phyloP scores from a whole-genome alignment of 768 basidiomycete species.

The Piloderma croceum region DNA sequence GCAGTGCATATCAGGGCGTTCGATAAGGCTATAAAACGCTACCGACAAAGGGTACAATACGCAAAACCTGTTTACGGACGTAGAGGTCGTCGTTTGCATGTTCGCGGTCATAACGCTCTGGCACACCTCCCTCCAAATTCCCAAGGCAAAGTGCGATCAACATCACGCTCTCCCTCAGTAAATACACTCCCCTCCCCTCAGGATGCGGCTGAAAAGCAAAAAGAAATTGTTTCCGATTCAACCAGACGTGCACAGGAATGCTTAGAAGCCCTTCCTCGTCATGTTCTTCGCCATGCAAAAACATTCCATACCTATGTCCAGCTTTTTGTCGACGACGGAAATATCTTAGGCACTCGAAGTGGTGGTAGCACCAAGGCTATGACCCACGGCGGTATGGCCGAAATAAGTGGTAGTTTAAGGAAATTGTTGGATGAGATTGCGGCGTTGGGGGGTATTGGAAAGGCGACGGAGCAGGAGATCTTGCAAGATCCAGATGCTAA shows the following conservation, averaged over 20 bases:
- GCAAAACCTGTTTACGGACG: neutral
- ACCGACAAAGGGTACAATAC: constrained; percentile 25
- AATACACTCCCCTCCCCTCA: constrained; percentile 27
- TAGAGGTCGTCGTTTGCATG: neutral
- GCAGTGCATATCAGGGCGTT: constrained; percentile 44
- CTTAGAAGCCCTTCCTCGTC: constrained; percentile 34
- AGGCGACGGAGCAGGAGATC: constrained; percentile 32
- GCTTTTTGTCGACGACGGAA: constrained; percentile 20
- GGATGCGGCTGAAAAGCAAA: constrained; percentile 34
- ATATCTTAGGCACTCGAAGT: constrained; percentile 5
- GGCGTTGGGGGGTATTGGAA: constrained; percentile 18
- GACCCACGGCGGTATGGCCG: too few species aligned
- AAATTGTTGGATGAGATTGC: constrained; percentile 38
- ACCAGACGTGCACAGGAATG: constrained; percentile 32
- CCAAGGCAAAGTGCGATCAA: too few species aligned
- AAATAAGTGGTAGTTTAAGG: constrained; percentile 20
- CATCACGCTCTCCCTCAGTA: too few species aligned
- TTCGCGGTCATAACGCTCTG: constrained; percentile 2
- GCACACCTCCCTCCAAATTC: too few species aligned
- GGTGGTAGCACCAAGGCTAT: too few species aligned
- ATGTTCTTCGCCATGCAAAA: constrained; percentile 32
- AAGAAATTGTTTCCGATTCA: constrained; percentile 33
- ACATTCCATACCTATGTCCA: constrained; percentile 38
- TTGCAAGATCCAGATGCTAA: constrained; percentile 38
- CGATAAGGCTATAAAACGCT: constrained; percentile 39